Evolutionary conservation across 2,329 filamentous ascomycete species (phyloP).

Genomic region (Stylonectria norvegica): DNA sequence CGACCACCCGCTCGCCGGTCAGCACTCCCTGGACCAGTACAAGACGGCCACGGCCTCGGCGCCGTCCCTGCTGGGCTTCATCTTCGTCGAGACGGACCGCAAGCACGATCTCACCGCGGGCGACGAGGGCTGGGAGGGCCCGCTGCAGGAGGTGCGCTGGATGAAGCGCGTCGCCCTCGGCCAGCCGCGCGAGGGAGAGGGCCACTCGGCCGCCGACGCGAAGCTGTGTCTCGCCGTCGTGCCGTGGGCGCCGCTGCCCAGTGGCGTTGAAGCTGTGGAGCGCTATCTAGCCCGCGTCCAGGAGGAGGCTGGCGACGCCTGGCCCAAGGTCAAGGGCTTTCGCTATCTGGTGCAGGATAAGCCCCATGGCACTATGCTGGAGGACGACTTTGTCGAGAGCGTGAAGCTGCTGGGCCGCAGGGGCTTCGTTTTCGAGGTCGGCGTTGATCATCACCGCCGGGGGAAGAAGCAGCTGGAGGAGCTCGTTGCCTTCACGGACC

Average conservation of each 20-base stretch:
- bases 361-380: slow-evolving; percentile 61
- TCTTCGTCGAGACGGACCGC: slow-evolving; percentile 82
- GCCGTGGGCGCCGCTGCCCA: slow-evolving; percentile 80
- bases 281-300: slow-evolving; percentile 63
- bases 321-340: slow-evolving; percentile 71
- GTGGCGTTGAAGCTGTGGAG: slow-evolving; percentile 56
- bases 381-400: slow-evolving; percentile 60
- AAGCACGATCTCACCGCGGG: slow-evolving; percentile 54
- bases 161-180: slow-evolving; percentile 64
- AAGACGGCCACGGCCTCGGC: slow-evolving; percentile 40
- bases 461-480: slow-evolving; percentile 73
- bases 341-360: slow-evolving; percentile 81
- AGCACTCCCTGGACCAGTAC: slow-evolving; percentile 65
- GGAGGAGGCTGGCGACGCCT: slow-evolving; percentile 60
- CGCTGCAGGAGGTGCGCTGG: slow-evolving; percentile 70
- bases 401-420: slow-evolving; percentile 62
- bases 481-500: slow-evolving; percentile 65
- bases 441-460: slow-evolving; percentile 74
- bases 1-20: slow-evolving; percentile 56
- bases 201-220: slow-evolving; percentile 45
- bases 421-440: slow-evolving; percentile 74
- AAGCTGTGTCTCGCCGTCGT: slow-evolving; percentile 66
- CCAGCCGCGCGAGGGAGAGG: slow-evolving; percentile 52
- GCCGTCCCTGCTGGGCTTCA: slow-evolving; percentile 60
- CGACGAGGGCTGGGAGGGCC: slow-evolving; percentile 58